These are phyloP conservation scores for Pythium phragmiticola DNA, from an alignment of 352 stramenopile genomes.

Conservation along the genomic window DNA sequence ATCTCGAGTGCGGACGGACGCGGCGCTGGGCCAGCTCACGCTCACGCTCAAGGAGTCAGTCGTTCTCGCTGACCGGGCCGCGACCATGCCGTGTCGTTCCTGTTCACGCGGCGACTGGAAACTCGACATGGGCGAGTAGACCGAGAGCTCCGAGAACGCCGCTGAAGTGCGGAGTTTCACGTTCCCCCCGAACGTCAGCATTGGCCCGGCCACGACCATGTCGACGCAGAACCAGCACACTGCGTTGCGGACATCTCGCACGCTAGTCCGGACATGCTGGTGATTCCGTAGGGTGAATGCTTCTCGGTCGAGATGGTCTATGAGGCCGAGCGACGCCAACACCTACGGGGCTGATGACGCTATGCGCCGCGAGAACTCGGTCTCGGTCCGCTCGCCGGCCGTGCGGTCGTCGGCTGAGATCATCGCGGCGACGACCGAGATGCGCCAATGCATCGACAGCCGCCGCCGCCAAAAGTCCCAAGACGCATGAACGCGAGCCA, in stretches of 20 bases:
- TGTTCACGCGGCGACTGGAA: slow-evolving; percentile 79
- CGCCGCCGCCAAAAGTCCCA: slow-evolving; percentile 32
- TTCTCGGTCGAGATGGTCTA: slow-evolving; percentile 76
- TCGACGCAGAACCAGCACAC: slow-evolving; percentile 76
- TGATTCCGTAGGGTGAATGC: slow-evolving; percentile 82
- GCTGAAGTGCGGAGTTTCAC: slow-evolving; percentile 61
- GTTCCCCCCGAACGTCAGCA: slow-evolving; percentile 79
- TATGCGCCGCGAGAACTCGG: slow-evolving; percentile 17
- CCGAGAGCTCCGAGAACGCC: slow-evolving; percentile 60
- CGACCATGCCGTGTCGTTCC: slow-evolving; percentile 56
- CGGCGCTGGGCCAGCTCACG: slow-evolving; percentile 67
- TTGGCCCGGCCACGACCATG: slow-evolving; percentile 83
- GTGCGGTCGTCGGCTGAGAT: slow-evolving; percentile 58
- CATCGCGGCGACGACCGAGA: slow-evolving; percentile 50
- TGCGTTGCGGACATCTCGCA: slow-evolving; percentile 33
- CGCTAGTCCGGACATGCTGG: slow-evolving; percentile 44
- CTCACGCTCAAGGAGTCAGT: slow-evolving; percentile 71
- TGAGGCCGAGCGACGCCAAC: slow-evolving; percentile 32
- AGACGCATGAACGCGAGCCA: slow-evolving; percentile 5
- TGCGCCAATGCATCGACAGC: slow-evolving; percentile 57
- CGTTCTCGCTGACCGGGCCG: slow-evolving; percentile 41
- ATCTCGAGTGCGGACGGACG: slow-evolving; percentile 59
- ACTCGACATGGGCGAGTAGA: slow-evolving; percentile 68
- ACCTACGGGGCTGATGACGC: neutral
- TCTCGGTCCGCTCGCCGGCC: slow-evolving; percentile 30